A percentile compares a stretch with the other conserved stretches of the same genome.
Conservation (phyloP, 1,284 basidiomycete species). For the Salmacisia buchloeana region DNA sequence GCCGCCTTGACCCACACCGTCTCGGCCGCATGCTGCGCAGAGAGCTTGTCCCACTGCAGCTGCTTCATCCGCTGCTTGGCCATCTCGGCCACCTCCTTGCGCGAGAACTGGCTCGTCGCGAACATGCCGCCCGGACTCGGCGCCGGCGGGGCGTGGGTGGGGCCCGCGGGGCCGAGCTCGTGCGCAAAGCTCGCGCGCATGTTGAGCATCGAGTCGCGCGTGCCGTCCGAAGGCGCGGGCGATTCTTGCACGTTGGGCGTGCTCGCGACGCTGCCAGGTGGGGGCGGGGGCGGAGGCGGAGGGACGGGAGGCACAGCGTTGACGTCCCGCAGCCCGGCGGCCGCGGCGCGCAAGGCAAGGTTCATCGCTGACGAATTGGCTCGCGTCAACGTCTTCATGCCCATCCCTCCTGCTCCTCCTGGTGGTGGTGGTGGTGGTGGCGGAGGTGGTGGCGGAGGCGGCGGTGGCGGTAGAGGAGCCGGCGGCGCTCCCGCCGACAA, state of each 20-base stretch:
- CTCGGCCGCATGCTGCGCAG: slow-evolving; percentile 47
- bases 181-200: slow-evolving; percentile 37
- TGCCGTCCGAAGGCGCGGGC: slow-evolving; percentile 11
- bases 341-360: slow-evolving; percentile 43
- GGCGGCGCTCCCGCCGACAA: not conserved
- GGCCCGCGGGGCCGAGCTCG: slow-evolving; percentile 36
- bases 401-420: not conserved
- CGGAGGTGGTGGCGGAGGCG: slow-evolving; percentile 4
- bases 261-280: slow-evolving; percentile 2
- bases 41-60: slow-evolving; percentile 89
- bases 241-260: slow-evolving; percentile 22
- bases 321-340: slow-evolving; percentile 5
- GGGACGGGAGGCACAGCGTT: not conserved
- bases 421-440: not conserved
- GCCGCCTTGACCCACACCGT: slow-evolving; percentile 44
- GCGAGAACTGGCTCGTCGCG: slow-evolving; percentile 25
- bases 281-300: slow-evolving; percentile 1
- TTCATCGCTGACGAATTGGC: slow-evolving; percentile 4
- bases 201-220: slow-evolving; percentile 44
- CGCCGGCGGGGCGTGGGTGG: slow-evolving; percentile 45
- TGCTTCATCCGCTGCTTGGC: slow-evolving; percentile 93
- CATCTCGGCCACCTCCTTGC: slow-evolving; percentile 79
- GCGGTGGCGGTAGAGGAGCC: slow-evolving; percentile 5
- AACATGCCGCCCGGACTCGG: slow-evolving; percentile 60
- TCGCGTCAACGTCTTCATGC: not conserved